phyloP scores from a whole-genome alignment of 2,329 filamentous ascomycete species.

The Stachybotrys chlorohalonatus region DNA sequence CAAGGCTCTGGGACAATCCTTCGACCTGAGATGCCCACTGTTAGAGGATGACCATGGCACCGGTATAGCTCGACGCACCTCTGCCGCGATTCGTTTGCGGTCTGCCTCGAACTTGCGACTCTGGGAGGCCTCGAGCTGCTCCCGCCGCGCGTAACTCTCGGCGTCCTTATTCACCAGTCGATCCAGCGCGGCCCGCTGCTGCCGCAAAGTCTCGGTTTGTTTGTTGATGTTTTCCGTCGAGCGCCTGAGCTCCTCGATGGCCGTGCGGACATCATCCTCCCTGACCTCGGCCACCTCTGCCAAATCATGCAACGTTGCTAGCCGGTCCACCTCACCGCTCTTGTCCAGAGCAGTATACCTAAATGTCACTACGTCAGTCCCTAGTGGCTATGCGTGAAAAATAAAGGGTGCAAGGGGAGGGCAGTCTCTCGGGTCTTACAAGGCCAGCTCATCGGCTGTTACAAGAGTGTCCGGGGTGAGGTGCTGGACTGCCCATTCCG shows the following conservation, averaged over 20 bases:
- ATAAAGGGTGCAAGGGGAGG: slow-evolving; percentile 4
- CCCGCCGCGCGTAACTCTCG: slow-evolving; percentile 18
- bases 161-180: slow-evolving; percentile 33
- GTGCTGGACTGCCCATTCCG: slow-evolving; percentile 40
- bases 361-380: slow-evolving; percentile 6
- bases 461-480: slow-evolving; percentile 42
- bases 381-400: not conserved
- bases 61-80: slow-evolving; percentile 21
- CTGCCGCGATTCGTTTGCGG: slow-evolving; percentile 29
- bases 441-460: slow-evolving; percentile 41
- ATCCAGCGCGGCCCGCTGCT: slow-evolving; percentile 53
- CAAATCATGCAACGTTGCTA: slow-evolving; percentile 36
- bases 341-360: slow-evolving; percentile 43
- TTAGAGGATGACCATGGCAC: not conserved
- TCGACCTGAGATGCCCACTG: slow-evolving; percentile 27
- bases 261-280: slow-evolving; percentile 50
- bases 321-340: slow-evolving; percentile 36
- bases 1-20: slow-evolving; percentile 36
- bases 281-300: slow-evolving; percentile 39
- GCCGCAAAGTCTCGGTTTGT: slow-evolving; percentile 51
- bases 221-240: slow-evolving; percentile 56
- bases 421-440: slow-evolving; percentile 27
- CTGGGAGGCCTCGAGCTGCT: slow-evolving; percentile 17
- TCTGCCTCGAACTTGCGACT: slow-evolving; percentile 24
- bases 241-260: slow-evolving; percentile 53